Conservation (phyloP, 306 rosid species). For the Gynostemma pentaphyllum region DNA sequence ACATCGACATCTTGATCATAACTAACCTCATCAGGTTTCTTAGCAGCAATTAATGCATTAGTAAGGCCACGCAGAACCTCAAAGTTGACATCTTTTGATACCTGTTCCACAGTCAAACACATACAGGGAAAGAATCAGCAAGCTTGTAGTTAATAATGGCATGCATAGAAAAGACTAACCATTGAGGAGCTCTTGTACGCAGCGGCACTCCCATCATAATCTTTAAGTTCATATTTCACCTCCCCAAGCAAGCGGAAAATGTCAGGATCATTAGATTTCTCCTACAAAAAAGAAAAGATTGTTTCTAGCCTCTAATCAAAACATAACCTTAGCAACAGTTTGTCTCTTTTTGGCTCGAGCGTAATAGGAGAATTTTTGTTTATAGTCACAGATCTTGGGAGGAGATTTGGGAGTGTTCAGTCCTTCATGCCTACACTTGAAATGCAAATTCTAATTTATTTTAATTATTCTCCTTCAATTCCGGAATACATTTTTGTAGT, state of each 20-base stretch:
- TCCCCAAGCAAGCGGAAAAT: conserved; percentile 91
- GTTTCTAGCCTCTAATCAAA: neutral
- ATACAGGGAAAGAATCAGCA: neutral
- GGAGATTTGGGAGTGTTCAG: too few species aligned
- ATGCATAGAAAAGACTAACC: conserved; percentile 38
- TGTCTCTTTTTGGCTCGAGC: too few species aligned
- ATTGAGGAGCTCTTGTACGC: conserved; percentile 58
- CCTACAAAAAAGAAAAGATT: conserved; percentile 26
- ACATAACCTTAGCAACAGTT: too few species aligned
- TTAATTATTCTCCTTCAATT: too few species aligned
- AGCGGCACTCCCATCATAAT: conserved; percentile 67
- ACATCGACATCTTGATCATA: too few species aligned
- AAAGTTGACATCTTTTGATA: conserved; percentile 54
- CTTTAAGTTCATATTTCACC: conserved; percentile 64
- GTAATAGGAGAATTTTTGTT: too few species aligned
- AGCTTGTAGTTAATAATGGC: neutral
- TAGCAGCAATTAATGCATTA: conserved; percentile 77
- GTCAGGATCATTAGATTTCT: conserved; percentile 63
- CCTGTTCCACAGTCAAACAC: conserved; percentile 34
- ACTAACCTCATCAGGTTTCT: conserved; percentile 84
- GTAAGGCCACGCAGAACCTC: conserved; percentile 77
- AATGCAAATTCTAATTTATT: too few species aligned
- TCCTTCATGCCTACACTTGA: too few species aligned
- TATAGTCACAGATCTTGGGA: too few species aligned
- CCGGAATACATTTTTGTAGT: too few species aligned